Evolutionary conservation across 2,329 filamentous ascomycete genomes (phyloP).

Genomic region (Phyllosticta citriasiana): DNA sequence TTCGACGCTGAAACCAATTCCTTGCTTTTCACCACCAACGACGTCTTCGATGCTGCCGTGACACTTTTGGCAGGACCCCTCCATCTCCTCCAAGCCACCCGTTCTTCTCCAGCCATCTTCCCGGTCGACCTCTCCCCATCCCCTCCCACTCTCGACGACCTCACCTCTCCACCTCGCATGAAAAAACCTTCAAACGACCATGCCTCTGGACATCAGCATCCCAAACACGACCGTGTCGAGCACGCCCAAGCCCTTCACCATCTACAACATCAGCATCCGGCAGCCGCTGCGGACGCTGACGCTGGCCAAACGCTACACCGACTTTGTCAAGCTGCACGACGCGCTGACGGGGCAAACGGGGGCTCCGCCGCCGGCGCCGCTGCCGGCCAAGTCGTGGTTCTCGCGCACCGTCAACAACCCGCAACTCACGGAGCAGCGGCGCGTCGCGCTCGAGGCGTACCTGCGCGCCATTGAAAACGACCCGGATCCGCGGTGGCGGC

Average conservation of each 20-base stretch:
- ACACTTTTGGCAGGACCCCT: background rate
- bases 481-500: constrained; percentile 67
- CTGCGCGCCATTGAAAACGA: constrained; percentile 60
- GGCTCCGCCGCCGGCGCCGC: constrained; percentile 54
- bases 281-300: constrained; percentile 67
- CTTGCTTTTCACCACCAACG: background rate
- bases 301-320: constrained; percentile 72
- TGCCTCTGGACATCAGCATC: constrained; percentile 32
- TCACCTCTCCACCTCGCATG: background rate
- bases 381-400: constrained; percentile 71
- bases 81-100: background rate
- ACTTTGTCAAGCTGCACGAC: constrained; percentile 60
- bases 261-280: constrained; percentile 69
- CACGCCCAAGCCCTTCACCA: constrained; percentile 56
- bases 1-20: background rate
- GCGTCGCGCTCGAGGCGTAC: constrained; percentile 59
- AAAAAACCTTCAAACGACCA: background rate
- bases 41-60: background rate
- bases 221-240: constrained; percentile 41
- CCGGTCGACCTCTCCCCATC: background rate
- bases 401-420: constrained; percentile 50
- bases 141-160: background rate
- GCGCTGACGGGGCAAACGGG: constrained; percentile 52
- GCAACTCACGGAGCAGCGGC: constrained; percentile 61
- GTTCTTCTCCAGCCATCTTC: background rate